Evolutionary conservation across 2,329 filamentous ascomycete species (phyloP), one percentile per base, ranked within the genome.

Genomic region (Penicillium expansum): DNA sequence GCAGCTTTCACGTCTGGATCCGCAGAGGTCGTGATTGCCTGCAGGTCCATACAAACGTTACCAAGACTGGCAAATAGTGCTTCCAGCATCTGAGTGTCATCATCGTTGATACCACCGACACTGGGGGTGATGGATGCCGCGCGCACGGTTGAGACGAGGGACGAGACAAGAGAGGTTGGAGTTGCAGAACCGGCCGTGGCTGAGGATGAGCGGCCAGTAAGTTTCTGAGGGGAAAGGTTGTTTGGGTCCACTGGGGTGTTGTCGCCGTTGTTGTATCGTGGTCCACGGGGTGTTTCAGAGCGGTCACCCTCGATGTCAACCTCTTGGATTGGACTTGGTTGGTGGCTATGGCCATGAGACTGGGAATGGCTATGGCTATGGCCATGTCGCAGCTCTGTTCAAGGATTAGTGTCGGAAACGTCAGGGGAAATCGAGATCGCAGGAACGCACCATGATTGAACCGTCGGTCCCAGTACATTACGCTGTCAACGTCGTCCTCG

Each of bases 21-120:
- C 79, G 56, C 82, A 78, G 60, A 88, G 65, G 30, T 69, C 5
- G 73, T 75, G 33, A 71, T 74, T 27, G 69, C 66, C 66, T 83
- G 82, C 58, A 85, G 68, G 55, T 78, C 76, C 37, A 74, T 71
- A 53, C 81, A 83, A 5, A 84, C 80, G 52, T 75, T 72, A 1
- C 77, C 76, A 18, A 80, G 69, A 35, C 76, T 79, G 58, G 80
- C 75, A 57, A 84, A 76, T 35, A 87, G 73, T 53, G 79, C 78
- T 42, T 85, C 81, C 5, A 85, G 75, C 33, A 85, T 75, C 58
- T 82, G 80, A 48, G 82, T 82, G 62, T 86, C 83, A 54, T 83
- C 78, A 32, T 82, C 73, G 43, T 78, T 81, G 37, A 85, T 67
- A 2, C 68, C 64, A 9, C 69, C 43, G 55, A 61, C 44, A 52